Base-by-base conservation (phyloP, 192 early-diverging fungal species). In the Coemansia sp. region DNA sequence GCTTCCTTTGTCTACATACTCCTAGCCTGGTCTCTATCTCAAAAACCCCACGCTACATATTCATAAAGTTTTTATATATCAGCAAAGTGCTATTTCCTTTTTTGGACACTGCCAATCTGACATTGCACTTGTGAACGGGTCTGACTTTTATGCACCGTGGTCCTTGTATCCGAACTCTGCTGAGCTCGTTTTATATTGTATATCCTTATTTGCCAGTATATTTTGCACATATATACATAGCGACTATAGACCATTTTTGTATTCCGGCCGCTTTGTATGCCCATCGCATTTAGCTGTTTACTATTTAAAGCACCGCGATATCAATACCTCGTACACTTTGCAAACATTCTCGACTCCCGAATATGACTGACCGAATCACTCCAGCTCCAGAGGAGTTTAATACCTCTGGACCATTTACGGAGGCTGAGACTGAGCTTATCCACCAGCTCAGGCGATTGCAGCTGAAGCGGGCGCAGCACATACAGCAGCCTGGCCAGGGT, bases 371-470 rank as follows among this genome's bases (percentile, higher is more conserved):
- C 41, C 11, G 15, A 15, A 12, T 45, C 11, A 45, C 41, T 4
- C 41, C 41, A 45, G 15, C 41, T 15, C 41, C 11, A n/a, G 41
- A n/a, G 41, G 14, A 45, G 41, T 45, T 19, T 19, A 9, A 19
- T 10, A 51, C 49, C 9, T 15, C n/a, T 51, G 19, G 49, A 51
- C 65, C 70, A 58, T 37, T 77, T 17, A 65, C 69, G 12, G 23
- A 43, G 7, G 27, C 21, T 17, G 75, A 77, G 48, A 49, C 61
- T 15, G 52, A 29, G 14, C 49, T 77, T 19, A 65, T 77, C 21
- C 56, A 54, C 9, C 75, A 72, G 47, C 23, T 77, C 21, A 65
- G 75, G 10, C 10, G 50, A 8, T 58, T 77, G 47, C 50, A 67
- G 32, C 51, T 39, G 23, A 58, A 56, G 49, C 75, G 75, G 2